phyloP scores from a whole-genome alignment of 805 yeast genomes.

The Limtongia smithiae region DNA sequence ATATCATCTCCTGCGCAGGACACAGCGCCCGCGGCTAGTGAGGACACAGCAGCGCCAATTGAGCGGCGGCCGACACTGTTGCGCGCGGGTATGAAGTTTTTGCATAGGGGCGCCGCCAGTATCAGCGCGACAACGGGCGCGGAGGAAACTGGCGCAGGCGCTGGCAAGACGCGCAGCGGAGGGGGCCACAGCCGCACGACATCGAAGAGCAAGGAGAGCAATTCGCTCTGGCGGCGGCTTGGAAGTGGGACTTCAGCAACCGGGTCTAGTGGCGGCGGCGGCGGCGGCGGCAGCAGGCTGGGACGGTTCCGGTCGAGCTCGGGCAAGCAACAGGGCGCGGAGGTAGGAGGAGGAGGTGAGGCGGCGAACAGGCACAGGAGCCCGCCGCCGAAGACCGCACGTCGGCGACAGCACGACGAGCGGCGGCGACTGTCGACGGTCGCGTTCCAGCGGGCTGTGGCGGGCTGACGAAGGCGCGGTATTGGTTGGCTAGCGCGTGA shows the following conservation, averaged over 20 bases:
- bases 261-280: conserved; percentile 1
- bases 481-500: too few relatives aligned
- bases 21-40: too few relatives aligned
- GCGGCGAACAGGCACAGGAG: too few relatives aligned
- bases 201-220: neutral
- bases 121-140: too few relatives aligned
- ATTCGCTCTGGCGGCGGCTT: conserved; percentile 4
- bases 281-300: conserved; percentile 3
- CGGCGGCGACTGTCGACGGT: conserved; percentile 21
- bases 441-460: conserved; percentile 10
- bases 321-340: conserved; percentile 11
- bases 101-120: neutral
- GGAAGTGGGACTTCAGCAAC: conserved; percentile 1
- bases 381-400: neutral
- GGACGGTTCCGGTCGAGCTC: conserved; percentile 6
- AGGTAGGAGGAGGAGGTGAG: conserved; percentile 8
- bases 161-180: too few relatives aligned
- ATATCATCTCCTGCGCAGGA: too few relatives aligned
- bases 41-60: neutral
- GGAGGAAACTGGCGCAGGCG: too few relatives aligned
- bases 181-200: neutral
- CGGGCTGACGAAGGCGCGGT: too few relatives aligned
- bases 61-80: conserved; percentile 1
- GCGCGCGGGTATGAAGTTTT: conserved; percentile 1
- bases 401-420: conserved; percentile 4